Evolutionary conservation across 108 stramenopile genomes (phyloP).

Genomic region (Nitzschia putrida): DNA sequence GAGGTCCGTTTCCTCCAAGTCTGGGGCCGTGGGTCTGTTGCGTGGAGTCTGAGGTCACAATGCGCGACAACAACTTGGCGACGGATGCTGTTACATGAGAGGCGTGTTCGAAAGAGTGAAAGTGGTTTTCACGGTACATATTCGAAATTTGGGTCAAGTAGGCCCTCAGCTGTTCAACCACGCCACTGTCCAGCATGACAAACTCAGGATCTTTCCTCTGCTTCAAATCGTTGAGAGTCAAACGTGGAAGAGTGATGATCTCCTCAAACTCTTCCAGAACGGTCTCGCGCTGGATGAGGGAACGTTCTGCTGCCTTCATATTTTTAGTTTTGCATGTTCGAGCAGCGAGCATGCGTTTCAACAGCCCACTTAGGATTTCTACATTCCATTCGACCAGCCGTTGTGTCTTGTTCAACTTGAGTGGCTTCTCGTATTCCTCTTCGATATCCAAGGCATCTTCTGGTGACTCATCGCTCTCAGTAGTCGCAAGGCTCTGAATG

Average conservation of each 20-base stretch:
- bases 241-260: constrained; percentile 1
- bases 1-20: too few species aligned
- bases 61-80: too few species aligned
- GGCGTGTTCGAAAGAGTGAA: constrained; percentile 25
- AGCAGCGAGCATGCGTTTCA: constrained; percentile 11
- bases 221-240: background rate
- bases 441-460: too few species aligned
- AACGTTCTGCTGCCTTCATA: background rate
- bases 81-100: too few species aligned
- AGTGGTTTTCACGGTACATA: constrained; percentile 18
- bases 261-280: constrained; percentile 12
- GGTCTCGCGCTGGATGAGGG: background rate
- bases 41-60: too few species aligned
- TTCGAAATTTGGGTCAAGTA: constrained; percentile 19
- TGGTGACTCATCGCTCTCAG: too few species aligned
- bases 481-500: too few species aligned
- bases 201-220: background rate
- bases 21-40: too few species aligned
- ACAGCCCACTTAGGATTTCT: background rate
- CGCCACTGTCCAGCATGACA: constrained; percentile 1
- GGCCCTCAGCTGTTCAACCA: constrained; percentile 4
- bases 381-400: constrained; percentile 7
- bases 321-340: too few species aligned
- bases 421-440: too few species aligned
- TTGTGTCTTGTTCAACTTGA: too few species aligned